phyloP scores from a whole-genome alignment of 148 eudicot species.

The Camellia granthamiana region DNA sequence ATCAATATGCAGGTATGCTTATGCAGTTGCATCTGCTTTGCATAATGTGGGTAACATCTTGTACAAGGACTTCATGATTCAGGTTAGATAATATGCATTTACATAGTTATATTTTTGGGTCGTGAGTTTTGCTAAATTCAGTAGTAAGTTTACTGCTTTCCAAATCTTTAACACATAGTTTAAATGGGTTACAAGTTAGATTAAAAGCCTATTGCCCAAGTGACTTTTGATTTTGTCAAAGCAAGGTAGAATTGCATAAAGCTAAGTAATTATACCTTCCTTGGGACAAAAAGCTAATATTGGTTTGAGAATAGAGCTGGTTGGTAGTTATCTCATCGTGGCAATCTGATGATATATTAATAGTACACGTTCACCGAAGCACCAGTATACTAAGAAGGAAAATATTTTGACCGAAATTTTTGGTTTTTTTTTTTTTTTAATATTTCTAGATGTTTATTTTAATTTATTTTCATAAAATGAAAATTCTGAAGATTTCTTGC shows the following conservation, averaged over 20 bases:
- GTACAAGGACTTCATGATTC: conserved; percentile 97
- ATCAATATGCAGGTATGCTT: conserved; percentile 73
- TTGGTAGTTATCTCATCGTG: neutral
- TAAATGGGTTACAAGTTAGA: neutral
- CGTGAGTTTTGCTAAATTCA: conserved; percentile 8
- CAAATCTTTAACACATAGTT: neutral
- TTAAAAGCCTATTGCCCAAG: neutral
- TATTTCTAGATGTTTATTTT: neutral
- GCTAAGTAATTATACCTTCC: neutral
- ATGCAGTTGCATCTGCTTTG: conserved; percentile 89
- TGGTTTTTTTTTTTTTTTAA: neutral
- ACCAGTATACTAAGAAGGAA: neutral
- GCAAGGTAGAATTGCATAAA: neutral
- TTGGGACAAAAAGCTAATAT: neutral
- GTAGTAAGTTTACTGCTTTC: neutral
- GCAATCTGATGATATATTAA: neutral
- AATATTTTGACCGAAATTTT: neutral
- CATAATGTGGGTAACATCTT: conserved; percentile 88
- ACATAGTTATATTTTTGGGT: neutral
- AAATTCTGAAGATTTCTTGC: neutral
- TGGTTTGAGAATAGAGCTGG: neutral
- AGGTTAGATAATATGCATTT: conserved; percentile 38
- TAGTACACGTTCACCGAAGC: neutral
- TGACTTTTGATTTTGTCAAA: neutral
- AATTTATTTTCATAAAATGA: neutral